These are phyloP conservation scores for Pyricularia grisea DNA, from an alignment of 2,329 filamentous ascomycete genomes.

Conservation along the genomic window DNA sequence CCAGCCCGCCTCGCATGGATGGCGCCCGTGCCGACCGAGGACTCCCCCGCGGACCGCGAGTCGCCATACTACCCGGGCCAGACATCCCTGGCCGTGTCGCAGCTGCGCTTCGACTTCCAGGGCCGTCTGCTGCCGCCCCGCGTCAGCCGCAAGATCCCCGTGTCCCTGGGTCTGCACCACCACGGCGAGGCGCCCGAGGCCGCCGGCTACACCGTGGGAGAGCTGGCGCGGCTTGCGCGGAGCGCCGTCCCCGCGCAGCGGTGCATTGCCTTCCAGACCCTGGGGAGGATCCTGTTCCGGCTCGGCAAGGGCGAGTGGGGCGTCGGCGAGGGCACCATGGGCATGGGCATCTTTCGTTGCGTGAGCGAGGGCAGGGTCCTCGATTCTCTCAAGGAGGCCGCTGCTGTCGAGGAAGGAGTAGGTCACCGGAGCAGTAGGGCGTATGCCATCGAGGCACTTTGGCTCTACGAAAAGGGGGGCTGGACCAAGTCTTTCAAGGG, in stretches of 20 bases:
- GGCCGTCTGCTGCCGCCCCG: slow-evolving; percentile 73
- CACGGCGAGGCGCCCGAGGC: slow-evolving; percentile 88
- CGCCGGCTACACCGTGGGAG: slow-evolving; percentile 85
- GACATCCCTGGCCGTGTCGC: slow-evolving; percentile 59
- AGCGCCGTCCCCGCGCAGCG: slow-evolving; percentile 79
- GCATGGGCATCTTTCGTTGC: slow-evolving; percentile 74
- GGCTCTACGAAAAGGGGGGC: slow-evolving; percentile 68
- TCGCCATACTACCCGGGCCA: slow-evolving; percentile 78
- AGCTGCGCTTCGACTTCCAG: slow-evolving; percentile 81
- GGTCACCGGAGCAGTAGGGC: slow-evolving; percentile 73
- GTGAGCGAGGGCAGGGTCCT: slow-evolving; percentile 70
- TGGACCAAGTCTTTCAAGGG: slow-evolving; percentile 34
- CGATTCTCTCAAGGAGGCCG: slow-evolving; percentile 68
- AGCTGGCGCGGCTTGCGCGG: slow-evolving; percentile 71
- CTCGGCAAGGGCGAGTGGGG: slow-evolving; percentile 67
- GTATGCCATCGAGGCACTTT: slow-evolving; percentile 82
- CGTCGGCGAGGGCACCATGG: slow-evolving; percentile 54
- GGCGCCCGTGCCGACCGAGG: slow-evolving; percentile 57
- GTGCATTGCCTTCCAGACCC: slow-evolving; percentile 83
- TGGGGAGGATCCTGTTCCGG: slow-evolving; percentile 77
- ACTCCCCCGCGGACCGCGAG: slow-evolving; percentile 55
- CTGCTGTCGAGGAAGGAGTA: slow-evolving; percentile 49
- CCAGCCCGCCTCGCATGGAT: slow-evolving; percentile 87
- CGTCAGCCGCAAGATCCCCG: slow-evolving; percentile 63
- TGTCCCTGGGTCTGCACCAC: slow-evolving; percentile 77